Evolutionary conservation across 768 basidiomycete species (phyloP), one percentile per base, ranked within the genome.

Genomic region (Sutorius australiensis): DNA sequence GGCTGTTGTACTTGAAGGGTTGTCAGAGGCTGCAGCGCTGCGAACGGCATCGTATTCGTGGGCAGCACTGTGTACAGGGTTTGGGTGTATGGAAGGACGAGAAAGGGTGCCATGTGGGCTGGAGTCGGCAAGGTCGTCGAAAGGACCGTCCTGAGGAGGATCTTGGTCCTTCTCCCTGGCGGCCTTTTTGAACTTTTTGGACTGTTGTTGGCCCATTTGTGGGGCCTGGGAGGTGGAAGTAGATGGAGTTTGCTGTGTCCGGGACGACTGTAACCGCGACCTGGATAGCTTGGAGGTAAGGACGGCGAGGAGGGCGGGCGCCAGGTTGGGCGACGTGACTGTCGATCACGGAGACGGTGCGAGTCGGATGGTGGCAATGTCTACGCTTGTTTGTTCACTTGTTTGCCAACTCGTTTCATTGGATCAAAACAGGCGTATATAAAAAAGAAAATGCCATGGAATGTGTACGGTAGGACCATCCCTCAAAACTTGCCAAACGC

Each of bases 401-500:
- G 69, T 66, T 69, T 69, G 41, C 54, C 24, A n/a, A 5, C 1
- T 10, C 5, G 5, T n/a, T n/a, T 50, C 46, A 49, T 61, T 57
- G 30, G 51, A 49, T 61, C 54, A 30, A 51, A 56, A 65, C 67
- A 64, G 60, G 61, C 55, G 44, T 59, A 58, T 59, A 57, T 52
- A 55, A 55, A 55, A 57, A 63, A 55, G 55, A 63, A 56, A 16
- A n/a, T 14, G 36, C 19, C 53, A 49, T 58, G 61, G 48, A 48
- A 42, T 60, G 45, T 48, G 53, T 66, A 62, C 52, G 46, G 55
- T 55, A 53, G 21, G 24, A 49, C 33, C 1, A n/a, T 37, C 32
- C 28, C 64, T 75, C 73, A 93, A 80, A 98, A 98, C 84, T 98
- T 98, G 77, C 84, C 82, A 78, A 98, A 98, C 47, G 89, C 78